These are phyloP conservation scores for Solanum sitiens DNA, from an alignment of 257 asterid species.

Conservation along the genomic window DNA sequence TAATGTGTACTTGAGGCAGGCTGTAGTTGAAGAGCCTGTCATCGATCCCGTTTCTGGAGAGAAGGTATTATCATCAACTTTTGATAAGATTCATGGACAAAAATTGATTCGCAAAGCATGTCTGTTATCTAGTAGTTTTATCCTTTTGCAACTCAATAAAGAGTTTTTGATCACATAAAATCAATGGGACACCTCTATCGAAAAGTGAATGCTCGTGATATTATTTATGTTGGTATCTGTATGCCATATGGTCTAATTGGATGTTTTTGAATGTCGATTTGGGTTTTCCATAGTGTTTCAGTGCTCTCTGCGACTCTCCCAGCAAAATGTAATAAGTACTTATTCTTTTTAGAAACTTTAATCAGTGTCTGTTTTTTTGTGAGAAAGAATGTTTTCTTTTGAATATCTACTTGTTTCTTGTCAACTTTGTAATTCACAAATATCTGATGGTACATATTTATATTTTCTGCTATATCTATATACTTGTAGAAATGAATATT, in stretches of 20 bases:
- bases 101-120: background rate
- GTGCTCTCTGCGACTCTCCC: background rate
- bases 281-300: background rate
- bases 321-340: background rate
- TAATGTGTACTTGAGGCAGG: conserved; percentile 79
- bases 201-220: background rate
- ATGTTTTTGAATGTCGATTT: background rate
- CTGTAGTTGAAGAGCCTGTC: conserved; percentile 67
- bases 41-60: conserved; percentile 90
- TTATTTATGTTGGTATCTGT: background rate
- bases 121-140: background rate
- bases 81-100: background rate
- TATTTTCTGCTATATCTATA: background rate
- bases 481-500: background rate
- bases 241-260: background rate
- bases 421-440: background rate
- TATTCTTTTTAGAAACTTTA: background rate
- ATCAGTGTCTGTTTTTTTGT: background rate
- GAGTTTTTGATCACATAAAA: background rate
- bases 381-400: background rate
- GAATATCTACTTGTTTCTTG: background rate
- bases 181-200: background rate
- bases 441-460: background rate
- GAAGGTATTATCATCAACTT: conserved; percentile 41
- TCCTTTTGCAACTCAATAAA: background rate